Evolutionary conservation across 148 eudicot genomes (phyloP).

Genomic region (Chenopodium album): DNA sequence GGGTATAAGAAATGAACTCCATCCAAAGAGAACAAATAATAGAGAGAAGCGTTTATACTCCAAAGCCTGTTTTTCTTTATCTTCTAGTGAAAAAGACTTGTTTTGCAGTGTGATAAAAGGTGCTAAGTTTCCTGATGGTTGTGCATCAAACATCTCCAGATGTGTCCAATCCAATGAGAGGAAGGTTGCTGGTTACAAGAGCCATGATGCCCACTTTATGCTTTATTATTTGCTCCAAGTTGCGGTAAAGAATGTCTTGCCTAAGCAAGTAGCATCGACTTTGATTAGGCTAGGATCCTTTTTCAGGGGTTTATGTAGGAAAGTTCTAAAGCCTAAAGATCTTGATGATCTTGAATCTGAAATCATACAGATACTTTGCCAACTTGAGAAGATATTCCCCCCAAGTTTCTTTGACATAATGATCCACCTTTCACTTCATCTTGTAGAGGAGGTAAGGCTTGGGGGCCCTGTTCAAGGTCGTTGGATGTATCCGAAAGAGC

Average conservation of each 20-base stretch:
- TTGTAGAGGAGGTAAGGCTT: too few relatives aligned
- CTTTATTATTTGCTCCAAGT: constrained; percentile 16
- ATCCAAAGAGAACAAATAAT: background rate
- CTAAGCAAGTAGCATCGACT: background rate
- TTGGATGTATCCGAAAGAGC: too few relatives aligned
- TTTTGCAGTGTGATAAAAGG: constrained; percentile 16
- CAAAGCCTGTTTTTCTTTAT: constrained; percentile 4
- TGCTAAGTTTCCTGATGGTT: constrained; percentile 18
- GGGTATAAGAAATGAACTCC: constrained; percentile 7
- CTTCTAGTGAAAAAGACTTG: background rate
- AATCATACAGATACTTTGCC: background rate
- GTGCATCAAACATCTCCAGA: constrained; percentile 12
- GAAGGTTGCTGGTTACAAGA: constrained; percentile 9
- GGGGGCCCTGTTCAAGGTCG: too few relatives aligned
- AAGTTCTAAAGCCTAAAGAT: background rate
- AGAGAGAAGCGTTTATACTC: background rate
- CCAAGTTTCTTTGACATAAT: too few relatives aligned
- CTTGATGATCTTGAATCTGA: background rate
- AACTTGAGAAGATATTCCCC: too few relatives aligned
- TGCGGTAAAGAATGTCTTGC: background rate
- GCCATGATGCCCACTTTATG: constrained; percentile 19
- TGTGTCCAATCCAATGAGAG: constrained; percentile 5
- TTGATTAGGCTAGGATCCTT: constrained; percentile 4
- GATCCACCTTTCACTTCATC: too few relatives aligned
- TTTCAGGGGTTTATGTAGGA: constrained; percentile 1